A percentile compares a stretch with the other conserved stretches of the same genome.
Conservation (phyloP, 1,284 basidiomycete species). For the Irpex sp. region DNA sequence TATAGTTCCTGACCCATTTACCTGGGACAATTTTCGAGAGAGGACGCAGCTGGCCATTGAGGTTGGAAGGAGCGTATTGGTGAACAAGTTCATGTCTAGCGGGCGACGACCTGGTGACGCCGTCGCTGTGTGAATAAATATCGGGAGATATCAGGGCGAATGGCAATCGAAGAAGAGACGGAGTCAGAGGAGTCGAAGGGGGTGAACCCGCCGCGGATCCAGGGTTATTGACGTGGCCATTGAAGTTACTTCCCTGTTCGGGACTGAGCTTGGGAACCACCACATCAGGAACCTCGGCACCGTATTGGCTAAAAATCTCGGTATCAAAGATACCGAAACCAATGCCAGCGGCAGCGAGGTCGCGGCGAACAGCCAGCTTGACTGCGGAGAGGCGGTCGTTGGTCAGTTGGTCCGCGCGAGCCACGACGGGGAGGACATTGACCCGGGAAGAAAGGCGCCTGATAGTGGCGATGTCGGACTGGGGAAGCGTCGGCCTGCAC, state of each 20-base stretch:
- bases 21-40: constrained; percentile 49
- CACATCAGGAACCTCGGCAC: constrained; percentile 35
- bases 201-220: constrained; percentile 49
- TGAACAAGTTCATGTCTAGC: constrained; percentile 65
- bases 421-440: constrained; percentile 93
- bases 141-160: constrained; percentile 80
- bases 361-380: constrained; percentile 72
- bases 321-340: constrained; percentile 82
- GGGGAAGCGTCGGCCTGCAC: constrained; percentile 60
- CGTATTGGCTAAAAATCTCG: constrained; percentile 49
- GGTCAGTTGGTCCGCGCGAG: constrained; percentile 87
- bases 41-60: constrained; percentile 29
- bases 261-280: constrained; percentile 30
- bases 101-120: constrained; percentile 50
- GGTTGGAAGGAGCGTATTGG: constrained; percentile 59
- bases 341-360: constrained; percentile 76
- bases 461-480: constrained; percentile 87
- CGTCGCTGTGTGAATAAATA: constrained; percentile 74
- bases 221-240: constrained; percentile 41
- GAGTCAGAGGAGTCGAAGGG: constrained; percentile 55
- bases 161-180: constrained; percentile 60
- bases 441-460: constrained; percentile 86
- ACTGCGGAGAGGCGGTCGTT: constrained; percentile 80
- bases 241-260: constrained; percentile 49
- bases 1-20: constrained; percentile 65